These are phyloP conservation scores for Pleurotus pulmonarius DNA, from an alignment of 768 basidiomycete species.

Conservation along the genomic window DNA sequence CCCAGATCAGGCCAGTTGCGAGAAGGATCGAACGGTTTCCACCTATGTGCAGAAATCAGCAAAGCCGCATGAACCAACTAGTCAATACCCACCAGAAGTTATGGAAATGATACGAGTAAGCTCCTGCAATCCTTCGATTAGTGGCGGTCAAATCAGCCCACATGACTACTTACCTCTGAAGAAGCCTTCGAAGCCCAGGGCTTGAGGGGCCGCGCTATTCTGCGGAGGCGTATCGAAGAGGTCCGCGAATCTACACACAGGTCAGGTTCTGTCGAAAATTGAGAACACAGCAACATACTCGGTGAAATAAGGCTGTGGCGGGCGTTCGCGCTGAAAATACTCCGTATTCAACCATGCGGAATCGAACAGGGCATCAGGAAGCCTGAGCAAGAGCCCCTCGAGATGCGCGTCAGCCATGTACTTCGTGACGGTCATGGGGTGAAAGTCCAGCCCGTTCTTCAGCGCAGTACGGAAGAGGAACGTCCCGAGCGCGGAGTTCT, in stretches of 20 bases:
- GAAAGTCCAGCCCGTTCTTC: slow-evolving; percentile 90
- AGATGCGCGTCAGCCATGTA: slow-evolving; percentile 83
- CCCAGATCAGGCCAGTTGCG: slow-evolving; percentile 94
- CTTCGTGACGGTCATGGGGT: slow-evolving; percentile 85
- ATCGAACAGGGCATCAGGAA: slow-evolving; percentile 92
- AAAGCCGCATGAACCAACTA: not conserved
- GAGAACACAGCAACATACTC: slow-evolving; percentile 42
- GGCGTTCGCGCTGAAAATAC: slow-evolving; percentile 82
- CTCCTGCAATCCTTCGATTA: not conserved
- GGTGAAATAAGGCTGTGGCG: slow-evolving; percentile 89
- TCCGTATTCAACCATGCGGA: slow-evolving; percentile 94
- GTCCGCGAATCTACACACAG: slow-evolving; percentile 60
- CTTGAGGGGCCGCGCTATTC: slow-evolving; percentile 74
- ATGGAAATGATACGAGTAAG: slow-evolving; percentile 83
- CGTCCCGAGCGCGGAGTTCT: slow-evolving; percentile 81
- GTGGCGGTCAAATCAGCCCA: not conserved
- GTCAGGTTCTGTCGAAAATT: not conserved
- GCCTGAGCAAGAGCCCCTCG: slow-evolving; percentile 68
- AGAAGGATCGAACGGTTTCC: slow-evolving; percentile 86
- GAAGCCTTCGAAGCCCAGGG: slow-evolving; percentile 86
- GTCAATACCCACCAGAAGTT: slow-evolving; percentile 72
- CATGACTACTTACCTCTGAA: slow-evolving; percentile 76
- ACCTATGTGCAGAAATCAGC: slow-evolving; percentile 46
- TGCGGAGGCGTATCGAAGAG: slow-evolving; percentile 75
- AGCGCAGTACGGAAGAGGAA: slow-evolving; percentile 91